Evolutionary conservation across 768 basidiomycete species (phyloP), one percentile per base, ranked within the genome.

Genomic region (Boletus eberwhitei): DNA sequence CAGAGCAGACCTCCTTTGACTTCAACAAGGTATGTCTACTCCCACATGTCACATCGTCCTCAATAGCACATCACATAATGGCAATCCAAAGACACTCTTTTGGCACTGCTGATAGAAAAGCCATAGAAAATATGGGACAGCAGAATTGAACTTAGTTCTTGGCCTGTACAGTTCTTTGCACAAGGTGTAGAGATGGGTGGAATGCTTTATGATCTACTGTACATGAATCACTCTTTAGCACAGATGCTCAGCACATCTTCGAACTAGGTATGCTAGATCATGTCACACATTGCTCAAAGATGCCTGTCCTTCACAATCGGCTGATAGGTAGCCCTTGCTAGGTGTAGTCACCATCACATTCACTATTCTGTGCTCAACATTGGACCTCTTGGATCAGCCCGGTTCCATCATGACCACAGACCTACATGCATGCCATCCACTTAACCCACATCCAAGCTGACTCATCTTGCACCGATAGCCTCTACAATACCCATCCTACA

Each of bases 51-150:
- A 40, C 8, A 7, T 31, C 6, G 40, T 16, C 9, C 21, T 9
- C 19, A n/a, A n/a, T n/a, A n/a, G n/a, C n/a, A 5, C 24, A 36
- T 34, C 22, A 22, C 16, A 26, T 24, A 14, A 29, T 6, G 44
- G 16, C 6, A 37, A 4, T 26, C 22, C 2, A 46, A n/a, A 42
- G 16, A 19, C 19, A 32, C 19, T 2, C 11, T 11, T 13, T 36
- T 31, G 21, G 52, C 44, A 22, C 40, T 43, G 52, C 65, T 68
- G 50, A 59, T 58, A 47, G n/a, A 2, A 13, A 11, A 31, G 51
- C 21, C 35, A 26, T 74, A 96, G 94, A 96, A 96, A 92, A 81
- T 96, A 50, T 97, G 94, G 94, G 93, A 96, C 67, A 94, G 93
- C 40, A 94, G 94, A 2, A 78, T 96, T 42, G 93, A 89, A 7